phyloP scores from a whole-genome alignment of 2,329 filamentous ascomycete genomes.

The Alternaria tenuissima region DNA sequence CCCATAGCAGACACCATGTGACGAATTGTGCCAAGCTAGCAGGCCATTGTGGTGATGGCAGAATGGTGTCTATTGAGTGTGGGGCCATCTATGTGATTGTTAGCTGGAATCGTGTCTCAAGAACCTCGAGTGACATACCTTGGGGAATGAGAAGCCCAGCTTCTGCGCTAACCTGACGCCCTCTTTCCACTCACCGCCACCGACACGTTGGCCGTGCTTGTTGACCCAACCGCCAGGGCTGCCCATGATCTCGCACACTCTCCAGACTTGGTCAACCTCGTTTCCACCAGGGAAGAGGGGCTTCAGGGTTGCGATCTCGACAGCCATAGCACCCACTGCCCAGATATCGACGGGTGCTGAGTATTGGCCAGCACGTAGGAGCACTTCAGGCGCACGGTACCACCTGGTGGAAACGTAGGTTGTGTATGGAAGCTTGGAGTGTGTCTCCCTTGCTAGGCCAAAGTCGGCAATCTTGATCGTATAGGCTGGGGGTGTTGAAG shows the following conservation, averaged over 20 bases:
- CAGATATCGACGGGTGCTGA: constrained; percentile 98
- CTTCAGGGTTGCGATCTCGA: constrained; percentile 95
- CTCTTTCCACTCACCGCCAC: constrained; percentile 97
- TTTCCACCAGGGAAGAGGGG: constrained; percentile 97
- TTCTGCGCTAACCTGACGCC: constrained; percentile 92
- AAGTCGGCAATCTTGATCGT: constrained; percentile 99
- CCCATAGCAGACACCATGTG: constrained; percentile 99
- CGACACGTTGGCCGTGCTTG: constrained; percentile 84
- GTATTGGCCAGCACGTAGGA: constrained; percentile 93
- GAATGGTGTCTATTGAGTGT: constrained; percentile 92
- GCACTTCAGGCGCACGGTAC: constrained; percentile 92
- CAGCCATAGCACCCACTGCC: constrained; percentile 98
- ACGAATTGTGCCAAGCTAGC: constrained; percentile 88
- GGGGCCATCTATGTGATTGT: constrained; percentile 84
- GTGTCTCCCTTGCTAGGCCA: constrained; percentile 94
- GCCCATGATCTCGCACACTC: constrained; percentile 98
- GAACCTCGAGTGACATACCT: constrained; percentile 53
- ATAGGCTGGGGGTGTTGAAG: constrained; percentile 91
- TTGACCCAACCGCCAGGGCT: constrained; percentile 98
- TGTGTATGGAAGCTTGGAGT: constrained; percentile 95
- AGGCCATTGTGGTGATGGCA: constrained; percentile 92
- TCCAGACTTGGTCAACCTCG: constrained; percentile 98
- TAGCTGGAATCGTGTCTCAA: constrained; percentile 8
- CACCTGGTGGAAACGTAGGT: constrained; percentile 98
- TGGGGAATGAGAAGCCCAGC: constrained; percentile 97